Percentiles rank a stretch among this genome's conserved stretches.
Evolutionary conservation across 345 rosid genomes (phyloP).

Genomic region (Carallia brachiata): DNA sequence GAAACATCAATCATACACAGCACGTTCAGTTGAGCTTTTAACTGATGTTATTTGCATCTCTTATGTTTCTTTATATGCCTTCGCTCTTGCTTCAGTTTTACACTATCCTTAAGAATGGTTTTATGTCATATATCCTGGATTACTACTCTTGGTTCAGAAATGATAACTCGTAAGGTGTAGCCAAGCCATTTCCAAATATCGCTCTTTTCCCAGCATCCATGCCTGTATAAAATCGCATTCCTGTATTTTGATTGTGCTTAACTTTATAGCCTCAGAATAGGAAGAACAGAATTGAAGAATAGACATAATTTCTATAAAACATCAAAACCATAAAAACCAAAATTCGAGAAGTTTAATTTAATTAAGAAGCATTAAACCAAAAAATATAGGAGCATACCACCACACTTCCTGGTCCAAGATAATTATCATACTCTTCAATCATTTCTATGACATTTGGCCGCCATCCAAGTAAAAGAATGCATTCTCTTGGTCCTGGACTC

Average conservation of each 20-base stretch:
- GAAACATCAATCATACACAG: too few relatives aligned
- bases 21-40: too few relatives aligned
- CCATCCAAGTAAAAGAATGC: conserved; percentile 91
- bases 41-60: too few relatives aligned
- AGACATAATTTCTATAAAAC: not conserved
- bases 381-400: conserved; percentile 49
- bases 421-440: conserved; percentile 90
- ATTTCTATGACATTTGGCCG: conserved; percentile 83
- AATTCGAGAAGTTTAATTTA: not conserved
- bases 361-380: not conserved
- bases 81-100: too few relatives aligned
- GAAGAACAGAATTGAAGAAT: not conserved
- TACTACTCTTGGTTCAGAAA: not conserved
- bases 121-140: not conserved
- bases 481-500: conserved; percentile 72
- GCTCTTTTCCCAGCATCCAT: not conserved
- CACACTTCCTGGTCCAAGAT: conserved; percentile 92
- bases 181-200: not conserved
- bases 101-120: too few relatives aligned
- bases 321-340: not conserved
- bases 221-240: not conserved
- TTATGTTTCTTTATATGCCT: too few relatives aligned
- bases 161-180: not conserved
- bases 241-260: too few relatives aligned
- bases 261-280: not conserved